Percentiles rank a stretch among this genome's conserved stretches.
Conservation (phyloP, 163 green algal genomes). For the Chlamydomonas reinhardtii region DNA sequence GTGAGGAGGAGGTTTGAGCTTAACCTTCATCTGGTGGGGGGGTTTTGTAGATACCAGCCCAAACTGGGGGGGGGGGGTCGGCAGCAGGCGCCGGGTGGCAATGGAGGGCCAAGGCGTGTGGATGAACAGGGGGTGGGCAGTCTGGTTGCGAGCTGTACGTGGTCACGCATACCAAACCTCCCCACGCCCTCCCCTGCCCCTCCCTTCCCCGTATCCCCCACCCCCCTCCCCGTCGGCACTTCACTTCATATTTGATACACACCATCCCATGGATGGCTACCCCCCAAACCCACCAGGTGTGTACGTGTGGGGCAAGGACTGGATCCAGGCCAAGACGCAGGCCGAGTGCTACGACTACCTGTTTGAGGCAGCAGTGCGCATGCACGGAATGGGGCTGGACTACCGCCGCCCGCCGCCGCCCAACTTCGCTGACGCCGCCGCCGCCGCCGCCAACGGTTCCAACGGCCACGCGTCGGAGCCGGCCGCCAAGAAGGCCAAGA, state of each 20-base stretch:
- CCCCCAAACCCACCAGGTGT: slow-evolving; percentile 65
- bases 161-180: too few relatives aligned
- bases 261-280: too few relatives aligned
- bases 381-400: slow-evolving; percentile 88
- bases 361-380: slow-evolving; percentile 87
- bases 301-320: slow-evolving; percentile 96
- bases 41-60: too few relatives aligned
- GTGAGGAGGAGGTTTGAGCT: too few relatives aligned
- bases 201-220: background rate
- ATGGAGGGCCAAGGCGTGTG: too few relatives aligned
- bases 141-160: too few relatives aligned
- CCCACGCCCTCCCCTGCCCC: too few relatives aligned
- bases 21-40: too few relatives aligned
- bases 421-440: background rate
- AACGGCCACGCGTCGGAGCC: background rate
- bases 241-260: too few relatives aligned
- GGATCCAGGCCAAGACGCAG: slow-evolving; percentile 96
- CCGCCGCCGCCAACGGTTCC: slow-evolving; percentile 26
- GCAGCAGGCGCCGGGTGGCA: too few relatives aligned
- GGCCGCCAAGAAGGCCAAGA: slow-evolving; percentile 42
- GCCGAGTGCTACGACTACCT: slow-evolving; percentile 98
- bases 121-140: too few relatives aligned
- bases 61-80: too few relatives aligned
- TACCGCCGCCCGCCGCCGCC: slow-evolving; percentile 66
- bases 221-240: background rate